Evolutionary conservation across 192 early-diverging fungal genomes (phyloP).

Genomic region (Entomortierella parvispora): DNA sequence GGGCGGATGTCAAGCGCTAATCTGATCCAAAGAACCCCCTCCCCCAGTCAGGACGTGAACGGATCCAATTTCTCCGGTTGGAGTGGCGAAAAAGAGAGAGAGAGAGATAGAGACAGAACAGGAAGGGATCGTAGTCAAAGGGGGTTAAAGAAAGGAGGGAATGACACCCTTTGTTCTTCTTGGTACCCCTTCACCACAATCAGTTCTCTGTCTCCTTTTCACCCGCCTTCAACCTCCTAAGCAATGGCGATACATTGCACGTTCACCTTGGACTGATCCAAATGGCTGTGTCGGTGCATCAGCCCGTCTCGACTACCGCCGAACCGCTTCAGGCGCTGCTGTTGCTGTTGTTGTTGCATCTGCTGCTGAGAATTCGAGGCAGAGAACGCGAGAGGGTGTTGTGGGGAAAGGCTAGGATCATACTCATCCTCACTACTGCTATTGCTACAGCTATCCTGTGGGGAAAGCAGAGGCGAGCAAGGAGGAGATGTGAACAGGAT

Average conservation of each 20-base stretch:
- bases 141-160: background rate
- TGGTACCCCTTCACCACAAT: background rate
- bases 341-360: slow-evolving; percentile 27
- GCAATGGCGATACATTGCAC: slow-evolving; percentile 35
- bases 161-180: too few species aligned
- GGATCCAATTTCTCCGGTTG: background rate
- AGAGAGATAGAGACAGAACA: too few species aligned
- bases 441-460: slow-evolving; percentile 40
- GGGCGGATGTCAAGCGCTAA: too few species aligned
- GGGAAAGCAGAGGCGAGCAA: slow-evolving; percentile 44
- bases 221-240: background rate
- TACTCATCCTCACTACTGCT: slow-evolving; percentile 43
- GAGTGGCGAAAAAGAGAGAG: background rate
- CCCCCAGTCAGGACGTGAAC: too few species aligned
- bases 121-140: background rate
- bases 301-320: slow-evolving; percentile 20
- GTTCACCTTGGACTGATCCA: slow-evolving; percentile 23
- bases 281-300: slow-evolving; percentile 42
- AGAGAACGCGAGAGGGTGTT: slow-evolving; percentile 9
- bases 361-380: slow-evolving; percentile 23
- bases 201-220: too few species aligned
- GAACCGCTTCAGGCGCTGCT: slow-evolving; percentile 31
- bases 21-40: too few species aligned
- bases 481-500: slow-evolving; percentile 20
- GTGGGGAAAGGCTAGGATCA: slow-evolving; percentile 1